Evolutionary conservation across 116 monocot species (phyloP).

Genomic region (Dioscorea cayenensis): DNA sequence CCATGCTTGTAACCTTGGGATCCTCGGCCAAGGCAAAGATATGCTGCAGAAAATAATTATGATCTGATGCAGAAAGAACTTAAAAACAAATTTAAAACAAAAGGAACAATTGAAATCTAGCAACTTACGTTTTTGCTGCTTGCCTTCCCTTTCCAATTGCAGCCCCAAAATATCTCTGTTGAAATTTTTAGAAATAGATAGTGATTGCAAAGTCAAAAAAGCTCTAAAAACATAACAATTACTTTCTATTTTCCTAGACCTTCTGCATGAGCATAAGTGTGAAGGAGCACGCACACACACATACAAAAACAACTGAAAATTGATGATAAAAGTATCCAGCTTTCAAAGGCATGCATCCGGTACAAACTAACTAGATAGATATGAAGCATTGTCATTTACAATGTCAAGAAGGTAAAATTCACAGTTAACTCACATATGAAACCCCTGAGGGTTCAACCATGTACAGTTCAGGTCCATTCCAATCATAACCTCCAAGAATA

Average conservation of each 20-base stretch:
- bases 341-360: not conserved
- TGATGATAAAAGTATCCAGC: not conserved
- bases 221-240: not conserved
- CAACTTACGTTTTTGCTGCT: constrained; percentile 92
- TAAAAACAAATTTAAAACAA: not conserved
- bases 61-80: not conserved
- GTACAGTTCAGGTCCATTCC: constrained; percentile 91
- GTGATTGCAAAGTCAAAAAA: not conserved
- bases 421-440: constrained; percentile 74
- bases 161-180: constrained; percentile 89
- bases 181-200: not conserved
- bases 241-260: no score
- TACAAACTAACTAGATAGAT: not conserved
- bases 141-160: constrained; percentile 95
- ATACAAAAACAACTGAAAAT: not conserved
- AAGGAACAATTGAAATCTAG: not conserved
- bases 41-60: not conserved
- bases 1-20: not conserved
- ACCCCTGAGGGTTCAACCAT: constrained; percentile 97
- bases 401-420: no score
- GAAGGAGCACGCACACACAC: not conserved
- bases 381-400: not conserved
- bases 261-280: no score
- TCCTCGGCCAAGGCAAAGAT: not conserved
- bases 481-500: constrained; percentile 96